Evolutionary conservation across 2,329 filamentous ascomycete genomes (phyloP).

Genomic region (Raffaelea arxii): DNA sequence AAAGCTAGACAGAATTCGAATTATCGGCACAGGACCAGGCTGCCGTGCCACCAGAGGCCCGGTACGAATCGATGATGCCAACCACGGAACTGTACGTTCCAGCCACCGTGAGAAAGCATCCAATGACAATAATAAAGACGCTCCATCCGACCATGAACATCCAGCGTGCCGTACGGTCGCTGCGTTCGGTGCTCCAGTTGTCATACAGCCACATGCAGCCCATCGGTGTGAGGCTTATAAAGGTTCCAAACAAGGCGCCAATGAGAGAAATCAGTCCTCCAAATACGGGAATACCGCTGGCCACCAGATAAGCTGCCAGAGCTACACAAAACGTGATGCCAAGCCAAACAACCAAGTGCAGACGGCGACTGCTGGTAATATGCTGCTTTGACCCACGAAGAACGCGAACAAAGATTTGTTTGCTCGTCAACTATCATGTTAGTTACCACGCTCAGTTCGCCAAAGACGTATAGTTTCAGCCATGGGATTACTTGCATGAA

Average conservation of each 20-base stretch:
- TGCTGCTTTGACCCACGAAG: conserved; percentile 19
- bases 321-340: conserved; percentile 10
- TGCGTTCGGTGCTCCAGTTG: conserved; percentile 1
- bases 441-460: no score
- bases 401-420: conserved; percentile 22
- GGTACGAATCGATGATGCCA: conserved; percentile 40
- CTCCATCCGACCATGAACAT: neutral
- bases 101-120: conserved; percentile 27
- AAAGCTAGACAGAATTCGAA: neutral
- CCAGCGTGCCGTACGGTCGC: neutral
- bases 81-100: conserved; percentile 36
- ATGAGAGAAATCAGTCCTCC: conserved; percentile 1
- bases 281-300: conserved; percentile 2
- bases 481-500: no score
- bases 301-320: neutral
- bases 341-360: conserved; percentile 21
- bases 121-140: conserved; percentile 21
- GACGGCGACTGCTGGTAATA: conserved; percentile 18
- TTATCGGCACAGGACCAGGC: conserved; percentile 1
- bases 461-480: no score
- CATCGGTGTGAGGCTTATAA: neutral
- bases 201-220: conserved; percentile 4
- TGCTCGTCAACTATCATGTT: no score
- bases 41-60: neutral
- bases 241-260: neutral